Evolutionary conservation across 2,329 filamentous ascomycete species (phyloP).

Genomic region (Orbilia blumenaviensis): DNA sequence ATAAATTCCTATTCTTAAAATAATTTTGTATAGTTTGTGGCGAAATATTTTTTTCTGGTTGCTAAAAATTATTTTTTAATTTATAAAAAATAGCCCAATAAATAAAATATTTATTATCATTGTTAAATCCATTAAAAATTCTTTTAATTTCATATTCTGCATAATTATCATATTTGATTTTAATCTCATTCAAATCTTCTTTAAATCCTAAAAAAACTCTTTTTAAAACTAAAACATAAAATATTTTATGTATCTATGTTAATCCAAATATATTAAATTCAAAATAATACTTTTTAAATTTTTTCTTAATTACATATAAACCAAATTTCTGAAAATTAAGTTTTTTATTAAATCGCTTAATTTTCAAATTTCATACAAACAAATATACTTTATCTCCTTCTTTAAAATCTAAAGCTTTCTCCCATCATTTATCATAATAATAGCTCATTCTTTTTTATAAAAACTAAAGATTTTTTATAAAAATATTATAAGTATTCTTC

Average conservation of each 20-base stretch:
- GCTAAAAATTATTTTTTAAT: neutral
- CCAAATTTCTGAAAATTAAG: neutral
- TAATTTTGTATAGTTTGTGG: neutral
- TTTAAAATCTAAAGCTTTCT: neutral
- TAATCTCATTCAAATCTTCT: neutral
- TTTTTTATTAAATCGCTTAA: neutral
- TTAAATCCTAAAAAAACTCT: neutral
- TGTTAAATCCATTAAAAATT: slow-evolving; percentile 4
- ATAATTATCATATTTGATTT: neutral
- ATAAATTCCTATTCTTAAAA: no score
- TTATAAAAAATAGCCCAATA: neutral
- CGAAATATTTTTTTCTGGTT: neutral
- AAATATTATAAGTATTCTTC: neutral
- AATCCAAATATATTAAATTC: slow-evolving; percentile 21
- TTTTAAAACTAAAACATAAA: neutral
- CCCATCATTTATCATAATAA: neutral
- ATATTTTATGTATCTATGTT: neutral
- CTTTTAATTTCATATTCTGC: neutral
- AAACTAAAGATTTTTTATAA: neutral
- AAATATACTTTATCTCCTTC: neutral
- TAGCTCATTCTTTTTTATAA: slow-evolving; percentile 2
- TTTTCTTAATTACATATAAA: neutral
- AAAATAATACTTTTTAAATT: slow-evolving; percentile 5
- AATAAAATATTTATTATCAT: neutral
- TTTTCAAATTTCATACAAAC: neutral